Evolutionary conservation across 139 green algal species (phyloP), one percentile per base, ranked within the genome.

Genomic region (Tetradesmus lagerheimii): DNA sequence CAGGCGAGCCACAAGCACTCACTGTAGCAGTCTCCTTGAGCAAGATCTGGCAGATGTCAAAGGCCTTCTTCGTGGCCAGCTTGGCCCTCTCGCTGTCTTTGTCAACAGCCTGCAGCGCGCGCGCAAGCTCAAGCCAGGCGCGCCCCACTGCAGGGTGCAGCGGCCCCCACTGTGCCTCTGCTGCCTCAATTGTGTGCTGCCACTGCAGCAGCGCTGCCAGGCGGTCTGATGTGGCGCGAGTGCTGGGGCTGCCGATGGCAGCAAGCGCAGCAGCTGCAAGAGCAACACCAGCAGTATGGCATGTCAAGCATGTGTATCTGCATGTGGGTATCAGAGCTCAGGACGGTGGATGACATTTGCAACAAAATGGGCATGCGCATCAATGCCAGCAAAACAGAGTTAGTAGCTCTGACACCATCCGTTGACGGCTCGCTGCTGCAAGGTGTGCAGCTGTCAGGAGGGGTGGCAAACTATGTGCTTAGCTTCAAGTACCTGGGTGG

Each of bases 31-130:
- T 89, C 45, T 89, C 53, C 71, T 84, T 31, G 12, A 89, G 85
- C 71, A 89, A 34, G 53, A 89, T 89, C 71, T 89, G 85, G 41
- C 85, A 89, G 27, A 91, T 80, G 53, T 91, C 87, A 74, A 91
- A 91, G 18, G 87, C 87, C 43, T 86, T 85, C 41, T 91, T 91
- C 0, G 87, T 91, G 15, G 87, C 87, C 35, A 78, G 77, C 38
- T 86, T 85, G 6, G 87, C 87, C 12, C 31, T 37, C 15, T 91
- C 87, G 41, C 57, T 87, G 34, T 86, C 37, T 57, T 87, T 85
- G 76, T 85, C 53, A n/a, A 47, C 31, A 34, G 87, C 77, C 78
- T 91, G 87, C 87, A 85, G 80, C 15, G 80, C 87, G 1, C 77
- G 27, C 15, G 87, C 87, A n/a, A 91, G 79, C 50, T 91, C 87